Conservation (phyloP, 305 asterid species). For the Fraxinus platypoda region DNA sequence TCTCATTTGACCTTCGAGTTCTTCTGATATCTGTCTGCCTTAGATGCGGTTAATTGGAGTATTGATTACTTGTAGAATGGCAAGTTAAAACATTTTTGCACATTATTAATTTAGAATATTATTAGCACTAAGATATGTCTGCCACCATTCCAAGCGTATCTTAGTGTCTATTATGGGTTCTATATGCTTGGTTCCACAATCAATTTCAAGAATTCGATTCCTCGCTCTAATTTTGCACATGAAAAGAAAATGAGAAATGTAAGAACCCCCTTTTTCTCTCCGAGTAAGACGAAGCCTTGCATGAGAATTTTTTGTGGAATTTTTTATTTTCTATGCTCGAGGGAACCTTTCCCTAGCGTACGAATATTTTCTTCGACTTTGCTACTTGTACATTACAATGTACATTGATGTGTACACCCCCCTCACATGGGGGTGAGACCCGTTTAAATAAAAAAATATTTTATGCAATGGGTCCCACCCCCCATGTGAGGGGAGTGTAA, state of each 20-base stretch:
- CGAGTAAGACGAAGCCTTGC: neutral
- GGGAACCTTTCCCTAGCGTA: neutral
- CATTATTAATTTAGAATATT: neutral
- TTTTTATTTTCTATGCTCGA: neutral
- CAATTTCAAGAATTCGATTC: neutral
- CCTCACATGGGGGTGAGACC: no score
- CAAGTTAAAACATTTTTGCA: neutral
- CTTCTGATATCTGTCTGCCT: conserved; percentile 8
- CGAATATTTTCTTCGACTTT: neutral
- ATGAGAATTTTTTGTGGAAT: neutral
- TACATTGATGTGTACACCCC: no score
- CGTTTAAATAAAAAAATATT: no score
- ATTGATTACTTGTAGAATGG: neutral
- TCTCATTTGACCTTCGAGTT: conserved; percentile 21
- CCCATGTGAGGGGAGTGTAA: no score
- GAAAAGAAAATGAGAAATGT: neutral
- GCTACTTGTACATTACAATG: no score
- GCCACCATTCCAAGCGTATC: neutral
- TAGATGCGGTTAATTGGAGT: neutral
- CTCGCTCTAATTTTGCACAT: neutral
- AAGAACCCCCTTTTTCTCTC: neutral
- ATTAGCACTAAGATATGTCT: neutral
- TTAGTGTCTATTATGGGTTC: neutral
- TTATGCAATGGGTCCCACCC: no score
- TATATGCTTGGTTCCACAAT: neutral